Percentiles rank a stretch among this genome's conserved stretches.
phyloP scores from a whole-genome alignment of 768 basidiomycete species.

The Rhodotorula paludigena region DNA sequence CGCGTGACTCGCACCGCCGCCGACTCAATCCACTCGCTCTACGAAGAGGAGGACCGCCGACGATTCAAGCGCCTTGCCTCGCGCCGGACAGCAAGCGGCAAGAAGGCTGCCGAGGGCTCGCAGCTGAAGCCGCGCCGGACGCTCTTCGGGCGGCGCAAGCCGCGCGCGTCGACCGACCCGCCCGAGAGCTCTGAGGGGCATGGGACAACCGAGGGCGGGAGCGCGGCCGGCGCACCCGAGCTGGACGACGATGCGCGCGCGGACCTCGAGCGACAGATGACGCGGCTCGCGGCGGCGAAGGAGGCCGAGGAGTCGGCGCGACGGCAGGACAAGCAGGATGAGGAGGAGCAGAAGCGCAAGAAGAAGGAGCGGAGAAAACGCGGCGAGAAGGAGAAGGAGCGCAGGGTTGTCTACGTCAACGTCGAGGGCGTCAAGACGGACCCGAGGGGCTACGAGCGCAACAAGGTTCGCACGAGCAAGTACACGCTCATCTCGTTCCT shows the following conservation, averaged over 20 bases:
- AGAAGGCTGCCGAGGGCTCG: neutral
- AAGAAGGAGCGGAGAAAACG: slow-evolving; percentile 54
- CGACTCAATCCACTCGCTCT: slow-evolving; percentile 80
- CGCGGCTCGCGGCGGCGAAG: slow-evolving; percentile 32
- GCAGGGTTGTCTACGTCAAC: slow-evolving; percentile 76
- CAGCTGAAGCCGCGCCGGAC: slow-evolving; percentile 24
- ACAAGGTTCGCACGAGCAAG: slow-evolving; percentile 91
- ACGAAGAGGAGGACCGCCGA: slow-evolving; percentile 59
- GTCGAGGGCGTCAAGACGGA: slow-evolving; percentile 60
- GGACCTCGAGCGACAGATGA: slow-evolving; percentile 32
- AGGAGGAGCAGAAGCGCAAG: slow-evolving; percentile 42
- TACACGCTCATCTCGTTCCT: slow-evolving; percentile 86
- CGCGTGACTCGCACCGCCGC: slow-evolving; percentile 90
- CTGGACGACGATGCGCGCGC: slow-evolving; percentile 22
- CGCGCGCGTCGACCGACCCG: slow-evolving; percentile 1
- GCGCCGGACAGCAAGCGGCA: neutral
- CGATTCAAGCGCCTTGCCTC: slow-evolving; percentile 31
- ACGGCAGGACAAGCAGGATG: slow-evolving; percentile 34
- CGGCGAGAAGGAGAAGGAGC: slow-evolving; percentile 49
- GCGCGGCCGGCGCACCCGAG: slow-evolving; percentile 10
- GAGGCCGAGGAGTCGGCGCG: slow-evolving; percentile 40
- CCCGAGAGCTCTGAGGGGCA: slow-evolving; percentile 24
- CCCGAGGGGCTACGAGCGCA: slow-evolving; percentile 64
- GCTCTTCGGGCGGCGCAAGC: slow-evolving; percentile 16
- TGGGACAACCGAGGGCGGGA: slow-evolving; percentile 7